A percentile compares a stretch with the other conserved stretches of the same genome.
Conservation (phyloP, 2,329 filamentous ascomycete species). For the Hypoxylon sp. region DNA sequence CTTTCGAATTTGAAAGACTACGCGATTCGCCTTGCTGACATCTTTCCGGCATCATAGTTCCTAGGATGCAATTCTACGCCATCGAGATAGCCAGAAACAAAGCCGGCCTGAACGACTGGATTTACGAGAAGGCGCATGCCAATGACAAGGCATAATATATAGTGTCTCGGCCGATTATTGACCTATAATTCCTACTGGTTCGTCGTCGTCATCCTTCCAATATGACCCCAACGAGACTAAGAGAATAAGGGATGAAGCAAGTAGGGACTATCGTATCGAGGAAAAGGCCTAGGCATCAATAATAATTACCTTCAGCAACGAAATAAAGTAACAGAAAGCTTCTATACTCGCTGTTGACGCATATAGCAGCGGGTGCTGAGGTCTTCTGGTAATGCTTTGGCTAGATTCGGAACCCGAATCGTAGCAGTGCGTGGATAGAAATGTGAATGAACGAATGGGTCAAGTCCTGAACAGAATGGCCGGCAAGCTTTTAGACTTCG, state of each 20-base stretch:
- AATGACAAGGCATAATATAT: slow-evolving; percentile 61
- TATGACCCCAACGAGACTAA: background rate
- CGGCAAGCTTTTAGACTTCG: background rate
- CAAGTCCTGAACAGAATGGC: background rate
- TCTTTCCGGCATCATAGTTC: slow-evolving; percentile 54
- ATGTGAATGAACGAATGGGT: slow-evolving; percentile 11
- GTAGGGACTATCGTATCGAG: background rate
- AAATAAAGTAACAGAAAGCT: background rate
- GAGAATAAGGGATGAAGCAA: background rate
- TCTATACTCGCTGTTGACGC: background rate
- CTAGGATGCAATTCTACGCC: slow-evolving; percentile 86
- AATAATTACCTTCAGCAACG: background rate
- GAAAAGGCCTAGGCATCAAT: background rate
- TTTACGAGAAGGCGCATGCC: slow-evolving; percentile 86
- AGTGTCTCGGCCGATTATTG: background rate
- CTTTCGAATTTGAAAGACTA: background rate
- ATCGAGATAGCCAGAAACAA: slow-evolving; percentile 86
- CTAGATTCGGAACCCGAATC: background rate
- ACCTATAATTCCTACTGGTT: background rate
- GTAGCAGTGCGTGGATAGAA: slow-evolving; percentile 19
- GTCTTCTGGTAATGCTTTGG: background rate
- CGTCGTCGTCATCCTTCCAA: background rate
- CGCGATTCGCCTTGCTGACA: slow-evolving; percentile 60
- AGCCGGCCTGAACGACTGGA: slow-evolving; percentile 94
- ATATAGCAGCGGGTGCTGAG: background rate